Conservation (phyloP, 441 rosid species). For the Metrosideros polymorpha region DNA sequence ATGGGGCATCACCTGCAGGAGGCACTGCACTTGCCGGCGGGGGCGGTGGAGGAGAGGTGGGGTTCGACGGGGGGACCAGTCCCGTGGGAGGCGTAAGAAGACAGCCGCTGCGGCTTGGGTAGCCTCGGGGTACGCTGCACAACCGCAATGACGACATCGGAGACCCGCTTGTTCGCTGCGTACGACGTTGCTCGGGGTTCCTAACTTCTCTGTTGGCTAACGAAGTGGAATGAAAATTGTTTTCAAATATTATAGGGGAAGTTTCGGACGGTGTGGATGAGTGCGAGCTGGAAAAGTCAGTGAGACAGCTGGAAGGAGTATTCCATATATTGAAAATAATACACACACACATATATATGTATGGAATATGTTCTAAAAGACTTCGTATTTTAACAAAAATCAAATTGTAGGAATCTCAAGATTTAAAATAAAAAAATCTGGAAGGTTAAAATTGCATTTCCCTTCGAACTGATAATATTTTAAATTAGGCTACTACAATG, state of each 20-base stretch:
- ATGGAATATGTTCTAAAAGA: no score
- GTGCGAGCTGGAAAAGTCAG: not conserved
- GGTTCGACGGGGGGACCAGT: no score
- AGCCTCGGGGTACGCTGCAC: no score
- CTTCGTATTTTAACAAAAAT: not conserved
- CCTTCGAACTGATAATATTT: not conserved
- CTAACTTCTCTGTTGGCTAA: not conserved
- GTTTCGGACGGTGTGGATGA: not conserved
- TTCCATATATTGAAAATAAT: no score
- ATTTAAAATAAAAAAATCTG: not conserved
- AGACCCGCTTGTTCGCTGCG: not conserved
- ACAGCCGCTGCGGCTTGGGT: no score
- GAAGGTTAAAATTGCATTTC: not conserved
- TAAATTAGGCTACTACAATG: accelerated
- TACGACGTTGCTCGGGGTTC: not conserved
- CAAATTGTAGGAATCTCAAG: not conserved
- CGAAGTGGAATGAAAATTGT: not conserved
- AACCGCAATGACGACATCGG: no score
- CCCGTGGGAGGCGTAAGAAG: no score
- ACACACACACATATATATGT: no score
- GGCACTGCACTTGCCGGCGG: not conserved
- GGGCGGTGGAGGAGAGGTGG: no score
- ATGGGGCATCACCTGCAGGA: accelerated
- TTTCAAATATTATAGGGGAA: not conserved
- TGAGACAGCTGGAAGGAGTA: no score